Base-by-base conservation (phyloP, 1,284 basidiomycete species). In the Ustilago shanxiensis region DNA sequence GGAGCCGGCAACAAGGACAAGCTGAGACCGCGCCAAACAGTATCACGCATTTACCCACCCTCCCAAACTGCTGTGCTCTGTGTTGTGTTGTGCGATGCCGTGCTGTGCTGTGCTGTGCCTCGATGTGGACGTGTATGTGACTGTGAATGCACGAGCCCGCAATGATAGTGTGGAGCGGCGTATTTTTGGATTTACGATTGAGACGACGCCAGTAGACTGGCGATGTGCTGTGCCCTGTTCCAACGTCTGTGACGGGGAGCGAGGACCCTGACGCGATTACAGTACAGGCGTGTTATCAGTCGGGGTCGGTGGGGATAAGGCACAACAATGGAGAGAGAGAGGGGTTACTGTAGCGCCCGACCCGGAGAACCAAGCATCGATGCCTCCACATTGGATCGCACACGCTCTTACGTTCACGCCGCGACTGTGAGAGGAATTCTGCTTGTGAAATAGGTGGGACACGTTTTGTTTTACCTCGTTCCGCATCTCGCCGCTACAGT, bases 101-200 rank as follows among this genome's bases (percentile, higher is more conserved):
- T 26, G 53, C 39, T 31, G 55, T 45, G 39, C 39, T 57, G 39
- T 22, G 39, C 41, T 57, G 55, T 31, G 37, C 24, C 41, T 45
- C n/a, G n/a, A n/a, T n/a, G n/a, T n/a, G n/a, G n/a, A n/a, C n/a
- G n/a, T n/a, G n/a, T n/a, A n/a, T n/a, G n/a, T n/a, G n/a, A n/a
- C n/a, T n/a, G n/a, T n/a, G n/a, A n/a, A n/a, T 41, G 39, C 39
- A 41, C 39, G 7, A 41, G 44, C 44, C 44, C 44, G 44, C 22
- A n/a, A 45, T 33, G 44, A 39, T 22, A 44, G 37, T 56, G 61
- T 63, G 61, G 61, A 63, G 61, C 61, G 53, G 61, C 61, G 33
- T 13, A 39, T 60, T 51, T 44, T 44, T 11, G 55, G 49, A 41
- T n/a, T 11, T 6, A 11, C n/a, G n/a, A n/a, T n/a, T n/a, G 55